These are phyloP conservation scores for Zygoascus bituminiphila DNA, from an alignment of 805 yeast genomes.

Conservation along the genomic window DNA sequence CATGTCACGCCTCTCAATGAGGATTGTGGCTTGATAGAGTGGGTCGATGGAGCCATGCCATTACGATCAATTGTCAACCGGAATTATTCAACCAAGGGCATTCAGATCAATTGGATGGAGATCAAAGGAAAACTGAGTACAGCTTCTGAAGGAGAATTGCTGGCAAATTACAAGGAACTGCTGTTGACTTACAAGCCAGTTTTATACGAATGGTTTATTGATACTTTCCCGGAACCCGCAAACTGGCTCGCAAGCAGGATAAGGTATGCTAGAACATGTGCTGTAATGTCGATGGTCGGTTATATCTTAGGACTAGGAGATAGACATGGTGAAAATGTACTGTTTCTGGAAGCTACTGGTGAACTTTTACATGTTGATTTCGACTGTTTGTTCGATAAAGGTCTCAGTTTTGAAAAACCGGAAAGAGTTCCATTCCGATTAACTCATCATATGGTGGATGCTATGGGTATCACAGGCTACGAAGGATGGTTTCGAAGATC, in stretches of 20 bases:
- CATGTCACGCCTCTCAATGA: conserved; percentile 85
- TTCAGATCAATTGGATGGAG: conserved; percentile 23
- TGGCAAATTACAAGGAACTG: conserved; percentile 31
- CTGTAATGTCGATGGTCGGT: conserved; percentile 97
- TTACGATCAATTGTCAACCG: conserved; percentile 51
- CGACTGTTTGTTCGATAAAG: conserved; percentile 88
- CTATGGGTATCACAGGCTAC: conserved; percentile 77
- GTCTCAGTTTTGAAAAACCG: conserved; percentile 64
- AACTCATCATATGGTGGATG: conserved; percentile 83
- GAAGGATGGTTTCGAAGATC: conserved; percentile 85
- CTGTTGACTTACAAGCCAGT: conserved; percentile 37
- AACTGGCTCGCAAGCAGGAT: conserved; percentile 79
- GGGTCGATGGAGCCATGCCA: conserved; percentile 72
- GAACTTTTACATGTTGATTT: conserved; percentile 88
- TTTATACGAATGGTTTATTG: conserved; percentile 78
- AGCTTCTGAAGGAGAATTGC: conserved; percentile 28
- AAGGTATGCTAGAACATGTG: conserved; percentile 66
- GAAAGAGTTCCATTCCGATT: conserved; percentile 92
- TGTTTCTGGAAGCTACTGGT: conserved; percentile 67
- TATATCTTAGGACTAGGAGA: conserved; percentile 92
- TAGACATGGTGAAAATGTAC: conserved; percentile 87
- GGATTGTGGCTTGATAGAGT: conserved; percentile 82
- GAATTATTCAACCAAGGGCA: conserved; percentile 36
- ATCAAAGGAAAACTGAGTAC: conserved; percentile 25
- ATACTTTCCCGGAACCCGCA: conserved; percentile 81